phyloP scores from a whole-genome alignment of 2,329 filamentous ascomycete species.

The Xylaria arbuscula region DNA sequence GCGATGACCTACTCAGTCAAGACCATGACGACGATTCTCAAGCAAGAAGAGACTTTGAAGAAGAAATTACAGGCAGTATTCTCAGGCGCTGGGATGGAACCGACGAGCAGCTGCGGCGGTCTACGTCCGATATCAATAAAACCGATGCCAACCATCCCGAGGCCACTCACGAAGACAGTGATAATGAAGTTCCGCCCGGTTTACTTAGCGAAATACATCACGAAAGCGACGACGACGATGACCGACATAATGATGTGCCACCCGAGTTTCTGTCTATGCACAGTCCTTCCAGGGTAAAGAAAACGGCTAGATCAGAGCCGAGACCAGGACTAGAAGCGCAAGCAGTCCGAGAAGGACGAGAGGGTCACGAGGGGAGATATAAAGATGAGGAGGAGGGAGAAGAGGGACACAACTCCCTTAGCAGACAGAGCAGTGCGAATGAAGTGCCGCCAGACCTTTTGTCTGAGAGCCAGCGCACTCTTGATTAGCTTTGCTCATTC shows the following conservation, averaged over 20 bases:
- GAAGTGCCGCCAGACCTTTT: constrained; percentile 45
- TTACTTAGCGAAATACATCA: constrained; percentile 36
- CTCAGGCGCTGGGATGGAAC: constrained; percentile 50
- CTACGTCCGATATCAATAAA: constrained; percentile 36
- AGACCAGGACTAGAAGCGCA: background rate
- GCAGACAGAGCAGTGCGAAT: constrained; percentile 44
- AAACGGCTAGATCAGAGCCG: background rate
- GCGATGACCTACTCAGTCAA: constrained; percentile 37
- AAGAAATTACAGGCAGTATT: constrained; percentile 48
- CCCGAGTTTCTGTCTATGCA: constrained; percentile 62
- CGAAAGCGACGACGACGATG: constrained; percentile 34
- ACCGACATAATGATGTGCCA: constrained; percentile 46
- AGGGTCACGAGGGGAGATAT: background rate
- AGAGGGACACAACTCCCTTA: constrained; percentile 24
- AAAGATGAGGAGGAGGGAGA: constrained; percentile 9
- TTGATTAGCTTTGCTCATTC: constrained; percentile 2
- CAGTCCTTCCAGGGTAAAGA: constrained; percentile 36
- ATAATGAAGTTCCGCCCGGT: constrained; percentile 41
- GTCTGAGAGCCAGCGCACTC: constrained; percentile 38
- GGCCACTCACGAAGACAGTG: constrained; percentile 13
- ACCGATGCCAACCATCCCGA: background rate
- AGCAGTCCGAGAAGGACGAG: background rate
- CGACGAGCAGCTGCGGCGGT: constrained; percentile 52
- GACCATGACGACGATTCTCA: constrained; percentile 22
- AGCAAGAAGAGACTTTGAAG: background rate